Evolutionary conservation across 2,329 filamentous ascomycete species (phyloP).

Genomic region (Tolypocladium endophyticum): DNA sequence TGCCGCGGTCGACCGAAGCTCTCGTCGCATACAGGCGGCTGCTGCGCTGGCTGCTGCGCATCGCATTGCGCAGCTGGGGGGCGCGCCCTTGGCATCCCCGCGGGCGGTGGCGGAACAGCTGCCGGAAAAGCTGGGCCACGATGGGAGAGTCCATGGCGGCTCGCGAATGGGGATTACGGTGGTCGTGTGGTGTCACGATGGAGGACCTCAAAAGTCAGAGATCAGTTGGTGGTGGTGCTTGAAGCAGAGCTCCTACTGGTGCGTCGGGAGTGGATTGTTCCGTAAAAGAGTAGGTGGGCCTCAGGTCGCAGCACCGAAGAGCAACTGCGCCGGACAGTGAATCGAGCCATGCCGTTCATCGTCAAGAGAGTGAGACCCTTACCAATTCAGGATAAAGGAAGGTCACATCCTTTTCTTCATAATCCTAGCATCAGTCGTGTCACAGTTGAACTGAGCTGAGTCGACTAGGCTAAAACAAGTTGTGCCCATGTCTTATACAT

Average conservation of each 20-base stretch:
- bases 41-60: neutral
- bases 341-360: neutral
- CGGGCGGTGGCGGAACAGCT: slow-evolving; percentile 62
- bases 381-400: too few species aligned
- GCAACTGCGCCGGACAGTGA: neutral
- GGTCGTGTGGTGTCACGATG: neutral
- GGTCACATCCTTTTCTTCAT: too few species aligned
- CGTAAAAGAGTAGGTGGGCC: neutral
- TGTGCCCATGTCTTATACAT: neutral
- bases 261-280: neutral
- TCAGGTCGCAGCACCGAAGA: neutral
- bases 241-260: neutral
- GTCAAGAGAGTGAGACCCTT: too few species aligned
- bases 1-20: slow-evolving; percentile 25
- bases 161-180: neutral
- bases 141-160: slow-evolving; percentile 69
- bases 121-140: slow-evolving; percentile 68
- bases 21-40: slow-evolving; percentile 16
- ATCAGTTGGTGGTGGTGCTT: neutral
- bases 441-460: neutral
- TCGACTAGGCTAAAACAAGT: neutral
- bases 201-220: slow-evolving; percentile 10
- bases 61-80: neutral
- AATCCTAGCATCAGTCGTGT: neutral
- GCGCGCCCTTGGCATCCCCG: slow-evolving; percentile 20